A percentile compares a stretch with the other conserved stretches of the same genome.
phyloP scores from a whole-genome alignment of 371 early-diverging fungal genomes.

The Phascolomyces articulosus region DNA sequence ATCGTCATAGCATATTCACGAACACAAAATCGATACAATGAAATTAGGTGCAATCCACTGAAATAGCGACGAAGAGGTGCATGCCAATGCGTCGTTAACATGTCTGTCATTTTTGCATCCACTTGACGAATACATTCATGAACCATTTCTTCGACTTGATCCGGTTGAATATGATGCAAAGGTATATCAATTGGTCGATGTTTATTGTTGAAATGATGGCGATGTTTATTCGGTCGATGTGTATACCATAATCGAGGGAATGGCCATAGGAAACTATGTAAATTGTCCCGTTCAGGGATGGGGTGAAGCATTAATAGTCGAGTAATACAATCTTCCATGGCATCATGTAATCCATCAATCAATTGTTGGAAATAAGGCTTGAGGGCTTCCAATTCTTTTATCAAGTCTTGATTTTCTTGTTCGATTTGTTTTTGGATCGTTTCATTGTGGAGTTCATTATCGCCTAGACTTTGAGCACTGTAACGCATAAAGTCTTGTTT shows the following conservation, averaged over 20 bases:
- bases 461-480: background rate
- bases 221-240: background rate
- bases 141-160: constrained; percentile 6
- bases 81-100: background rate
- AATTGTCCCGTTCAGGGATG: constrained; percentile 16
- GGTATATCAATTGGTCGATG: background rate
- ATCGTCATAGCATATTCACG: constrained; percentile 13
- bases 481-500: constrained; percentile 19
- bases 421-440: background rate
- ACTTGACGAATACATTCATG: constrained; percentile 7
- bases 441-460: background rate
- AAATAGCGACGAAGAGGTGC: background rate
- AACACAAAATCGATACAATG: constrained; percentile 17
- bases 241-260: constrained; percentile 32
- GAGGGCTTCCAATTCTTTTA: constrained; percentile 1
- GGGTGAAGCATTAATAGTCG: constrained; percentile 18
- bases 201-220: background rate
- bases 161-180: too few species aligned
- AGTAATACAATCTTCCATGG: constrained; percentile 10
- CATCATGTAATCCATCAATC: constrained; percentile 2
- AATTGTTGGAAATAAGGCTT: constrained; percentile 11
- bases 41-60: constrained; percentile 17
- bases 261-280: constrained; percentile 41
- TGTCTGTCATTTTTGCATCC: background rate
- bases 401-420: constrained; percentile 1